A percentile compares a stretch with the other conserved stretches of the same genome.
These are phyloP conservation scores for Trichoderma afroharzianum DNA, from an alignment of 2,329 filamentous ascomycete species.

Conservation along the genomic window DNA sequence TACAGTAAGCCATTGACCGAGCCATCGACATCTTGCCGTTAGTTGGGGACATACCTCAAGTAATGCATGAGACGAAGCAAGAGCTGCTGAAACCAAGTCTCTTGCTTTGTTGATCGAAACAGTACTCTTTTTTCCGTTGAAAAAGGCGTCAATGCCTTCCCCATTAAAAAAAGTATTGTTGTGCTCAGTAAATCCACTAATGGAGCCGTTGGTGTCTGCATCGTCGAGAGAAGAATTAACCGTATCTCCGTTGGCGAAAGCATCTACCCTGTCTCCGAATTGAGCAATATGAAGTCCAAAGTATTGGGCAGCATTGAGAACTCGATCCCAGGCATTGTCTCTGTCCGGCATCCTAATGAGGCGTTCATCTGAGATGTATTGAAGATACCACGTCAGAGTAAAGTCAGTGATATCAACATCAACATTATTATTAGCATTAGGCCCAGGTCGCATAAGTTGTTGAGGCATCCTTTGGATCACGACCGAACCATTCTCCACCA, in stretches of 20 bases:
- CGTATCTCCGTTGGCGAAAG: conserved; percentile 22
- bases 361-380: conserved; percentile 38
- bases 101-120: background rate
- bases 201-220: background rate
- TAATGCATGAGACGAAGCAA: conserved; percentile 37
- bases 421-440: background rate
- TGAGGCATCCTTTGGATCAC: background rate
- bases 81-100: conserved; percentile 29
- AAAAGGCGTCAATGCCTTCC: background rate
- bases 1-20: background rate
- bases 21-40: background rate
- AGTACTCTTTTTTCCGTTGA: background rate
- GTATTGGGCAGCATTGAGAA: conserved; percentile 39
- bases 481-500: background rate
- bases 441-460: background rate
- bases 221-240: background rate
- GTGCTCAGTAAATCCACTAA: background rate
- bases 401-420: background rate
- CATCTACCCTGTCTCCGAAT: conserved; percentile 33
- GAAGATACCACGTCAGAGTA: conserved; percentile 27
- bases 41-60: conserved; percentile 32
- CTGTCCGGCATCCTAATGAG: conserved; percentile 39
- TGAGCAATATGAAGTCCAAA: conserved; percentile 39
- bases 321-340: conserved; percentile 41
- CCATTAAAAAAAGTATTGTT: background rate